Percentiles rank a stretch among this genome's conserved stretches.
phyloP scores from a whole-genome alignment of 441 rosid genomes.

The Geranium incanum region DNA sequence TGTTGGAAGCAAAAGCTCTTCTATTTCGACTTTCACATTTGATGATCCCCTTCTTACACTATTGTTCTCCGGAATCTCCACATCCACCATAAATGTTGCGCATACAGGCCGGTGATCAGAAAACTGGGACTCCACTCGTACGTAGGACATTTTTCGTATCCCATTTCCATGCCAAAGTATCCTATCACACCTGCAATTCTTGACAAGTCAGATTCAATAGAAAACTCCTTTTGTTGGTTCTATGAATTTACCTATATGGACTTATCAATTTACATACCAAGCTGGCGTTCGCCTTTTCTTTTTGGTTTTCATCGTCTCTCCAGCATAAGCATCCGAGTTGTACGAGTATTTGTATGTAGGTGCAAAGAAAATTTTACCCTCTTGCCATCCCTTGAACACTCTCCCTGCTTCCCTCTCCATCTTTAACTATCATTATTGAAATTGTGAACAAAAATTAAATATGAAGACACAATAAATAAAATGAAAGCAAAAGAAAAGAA shows the following conservation, averaged over 20 bases:
- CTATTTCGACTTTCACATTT: conserved; percentile 31
- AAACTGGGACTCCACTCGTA: conserved; percentile 43
- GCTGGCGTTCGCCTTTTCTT: conserved; percentile 70
- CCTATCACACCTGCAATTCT: conserved; percentile 53
- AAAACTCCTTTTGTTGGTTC: neutral
- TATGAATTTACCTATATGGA: neutral
- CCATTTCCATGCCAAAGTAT: conserved; percentile 59
- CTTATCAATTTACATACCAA: conserved; percentile 32
- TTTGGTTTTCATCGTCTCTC: conserved; percentile 43
- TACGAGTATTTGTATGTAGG: conserved; percentile 63
- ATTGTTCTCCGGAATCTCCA: conserved; percentile 31
- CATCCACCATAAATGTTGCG: conserved; percentile 37
- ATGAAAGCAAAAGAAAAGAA: too few relatives aligned
- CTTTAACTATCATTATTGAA: conserved; percentile 37
- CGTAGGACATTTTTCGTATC: conserved; percentile 37
- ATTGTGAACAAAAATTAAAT: neutral
- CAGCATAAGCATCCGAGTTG: conserved; percentile 57
- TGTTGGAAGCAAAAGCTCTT: conserved; percentile 22
- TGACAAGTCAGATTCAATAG: neutral
- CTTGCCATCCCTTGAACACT: conserved; percentile 62
- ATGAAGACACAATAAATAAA: neutral
- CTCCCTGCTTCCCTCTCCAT: conserved; percentile 66
- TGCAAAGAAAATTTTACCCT: conserved; percentile 52
- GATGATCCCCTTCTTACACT: conserved; percentile 17
- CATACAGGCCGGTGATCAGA: conserved; percentile 70